Evolutionary conservation across 805 yeast genomes (phyloP).

Genomic region (Ogataea ganodermae): DNA sequence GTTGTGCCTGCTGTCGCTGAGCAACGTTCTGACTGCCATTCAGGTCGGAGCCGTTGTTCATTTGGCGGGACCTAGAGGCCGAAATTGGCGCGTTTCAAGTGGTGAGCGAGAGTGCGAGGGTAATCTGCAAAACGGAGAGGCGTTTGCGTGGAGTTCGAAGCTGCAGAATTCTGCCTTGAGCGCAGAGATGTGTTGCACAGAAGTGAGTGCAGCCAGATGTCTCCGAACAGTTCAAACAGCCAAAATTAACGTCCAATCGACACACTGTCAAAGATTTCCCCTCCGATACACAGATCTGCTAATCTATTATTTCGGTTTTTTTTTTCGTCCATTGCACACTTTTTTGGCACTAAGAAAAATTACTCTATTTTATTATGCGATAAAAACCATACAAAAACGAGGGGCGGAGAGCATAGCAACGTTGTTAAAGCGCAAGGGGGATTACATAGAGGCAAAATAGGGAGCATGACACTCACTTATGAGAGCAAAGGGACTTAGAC

Average conservation of each 20-base stretch:
- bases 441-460: no score
- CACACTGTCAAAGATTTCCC: neutral
- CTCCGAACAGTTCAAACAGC: neutral
- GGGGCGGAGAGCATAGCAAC: no score
- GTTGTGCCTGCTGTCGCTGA: conserved; percentile 10
- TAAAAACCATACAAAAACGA: conserved; percentile 6
- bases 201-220: neutral
- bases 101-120: neutral
- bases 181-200: neutral
- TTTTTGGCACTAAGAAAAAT: neutral
- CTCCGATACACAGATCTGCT: conserved; percentile 2
- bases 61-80: neutral
- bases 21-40: conserved; percentile 3
- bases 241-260: neutral
- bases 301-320: conserved; percentile 3
- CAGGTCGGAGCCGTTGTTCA: conserved; percentile 5
- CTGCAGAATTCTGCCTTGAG: neutral
- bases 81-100: neutral
- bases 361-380: conserved; percentile 1
- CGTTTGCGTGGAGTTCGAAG: neutral
- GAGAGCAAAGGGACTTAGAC: no score
- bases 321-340: conserved; percentile 2
- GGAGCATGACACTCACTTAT: no score
- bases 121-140: no score
- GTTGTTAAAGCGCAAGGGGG: no score